Base-by-base conservation (phyloP, 2,329 filamentous ascomycete genomes). In the Pochonia chlamydosporia region DNA sequence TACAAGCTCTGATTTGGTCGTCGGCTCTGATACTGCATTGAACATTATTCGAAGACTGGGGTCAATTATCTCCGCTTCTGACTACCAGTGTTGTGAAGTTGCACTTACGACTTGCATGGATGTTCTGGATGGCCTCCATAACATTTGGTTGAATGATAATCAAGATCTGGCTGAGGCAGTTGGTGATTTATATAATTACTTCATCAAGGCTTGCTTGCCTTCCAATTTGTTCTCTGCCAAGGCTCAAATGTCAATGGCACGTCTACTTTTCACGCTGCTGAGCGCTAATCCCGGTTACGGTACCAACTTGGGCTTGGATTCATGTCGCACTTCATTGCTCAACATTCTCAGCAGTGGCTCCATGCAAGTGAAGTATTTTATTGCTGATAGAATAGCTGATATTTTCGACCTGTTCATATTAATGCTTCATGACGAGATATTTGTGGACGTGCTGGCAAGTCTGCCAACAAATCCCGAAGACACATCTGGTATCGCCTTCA, bases 341-440 rank as follows among this genome's bases (percentile, higher is more conserved):
- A 76, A 75, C 10, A 79, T 97, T 20, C 71, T 97, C 7, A 70
- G 77, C 36, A 72, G 77, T 13, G 82, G 85, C 1, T 73, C 79
- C 45, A 79, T 92, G 57, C 65, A 73, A 10, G 84, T 93, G 40
- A 93, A 95, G 58, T 90, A 87, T 58, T 79, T 78, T 49, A 79
- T 96, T 45, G 84, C 86, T 0, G 72, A 80, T 47, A 75, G 77
- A 3, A 71, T 97, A 16, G 80, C 89, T 1, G 72, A 73, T 5
- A 74, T 99, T 23, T 99, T 99, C 63, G 78, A 82, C 11, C 76
- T 87, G 2, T 97, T 87, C 59, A 76, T 91, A n/a, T 74, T 96
- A 2, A 85, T 85, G 55, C 75, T 85, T 40, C 93, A 99, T 56
- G 88, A 95, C 48, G 79, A 82, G 5, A 81, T 97, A 13, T 89